These are phyloP conservation scores for Penicillium verrucosum DNA, from an alignment of 2,329 filamentous ascomycete species.

Conservation along the genomic window DNA sequence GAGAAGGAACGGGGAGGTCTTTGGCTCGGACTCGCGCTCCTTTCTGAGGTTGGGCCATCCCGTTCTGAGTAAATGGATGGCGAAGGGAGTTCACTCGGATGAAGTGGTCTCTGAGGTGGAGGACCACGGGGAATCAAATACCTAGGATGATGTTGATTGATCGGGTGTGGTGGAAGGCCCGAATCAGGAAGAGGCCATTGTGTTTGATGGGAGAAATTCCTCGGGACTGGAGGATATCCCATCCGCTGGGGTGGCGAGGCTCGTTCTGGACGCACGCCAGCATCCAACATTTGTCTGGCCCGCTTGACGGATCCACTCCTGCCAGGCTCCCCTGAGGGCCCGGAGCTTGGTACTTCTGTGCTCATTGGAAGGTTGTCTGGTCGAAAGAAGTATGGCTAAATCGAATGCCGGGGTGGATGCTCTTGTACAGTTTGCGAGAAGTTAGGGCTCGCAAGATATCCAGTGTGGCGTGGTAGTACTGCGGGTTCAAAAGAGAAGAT, in stretches of 20 bases:
- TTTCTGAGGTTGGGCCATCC: slow-evolving; percentile 25
- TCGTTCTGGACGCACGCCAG: slow-evolving; percentile 28
- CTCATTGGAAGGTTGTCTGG: slow-evolving; percentile 20
- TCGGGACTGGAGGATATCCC: slow-evolving; percentile 12
- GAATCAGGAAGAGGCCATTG: slow-evolving; percentile 47
- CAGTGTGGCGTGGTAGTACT: neutral
- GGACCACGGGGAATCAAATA: slow-evolving; percentile 32
- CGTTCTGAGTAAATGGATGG: slow-evolving; percentile 37
- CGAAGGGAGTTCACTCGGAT: slow-evolving; percentile 38
- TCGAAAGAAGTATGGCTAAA: neutral
- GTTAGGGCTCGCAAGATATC: slow-evolving; percentile 12
- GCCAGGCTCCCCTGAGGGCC: slow-evolving; percentile 11
- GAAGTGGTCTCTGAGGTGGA: slow-evolving; percentile 42
- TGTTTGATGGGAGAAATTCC: slow-evolving; percentile 35
- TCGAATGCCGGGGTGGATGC: neutral
- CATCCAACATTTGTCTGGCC: slow-evolving; percentile 35
- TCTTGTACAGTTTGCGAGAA: neutral
- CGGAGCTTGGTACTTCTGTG: slow-evolving; percentile 10
- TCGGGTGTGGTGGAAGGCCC: slow-evolving; percentile 22
- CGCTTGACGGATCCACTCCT: slow-evolving; percentile 37
- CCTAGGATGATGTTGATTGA: slow-evolving; percentile 28
- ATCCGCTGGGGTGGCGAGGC: slow-evolving; percentile 10
- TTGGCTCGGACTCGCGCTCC: slow-evolving; percentile 22
- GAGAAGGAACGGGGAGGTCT: slow-evolving; percentile 29
- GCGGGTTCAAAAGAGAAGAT: neutral